phyloP scores from a whole-genome alignment of 179 eudicot species.

The Beta corolliflora region DNA sequence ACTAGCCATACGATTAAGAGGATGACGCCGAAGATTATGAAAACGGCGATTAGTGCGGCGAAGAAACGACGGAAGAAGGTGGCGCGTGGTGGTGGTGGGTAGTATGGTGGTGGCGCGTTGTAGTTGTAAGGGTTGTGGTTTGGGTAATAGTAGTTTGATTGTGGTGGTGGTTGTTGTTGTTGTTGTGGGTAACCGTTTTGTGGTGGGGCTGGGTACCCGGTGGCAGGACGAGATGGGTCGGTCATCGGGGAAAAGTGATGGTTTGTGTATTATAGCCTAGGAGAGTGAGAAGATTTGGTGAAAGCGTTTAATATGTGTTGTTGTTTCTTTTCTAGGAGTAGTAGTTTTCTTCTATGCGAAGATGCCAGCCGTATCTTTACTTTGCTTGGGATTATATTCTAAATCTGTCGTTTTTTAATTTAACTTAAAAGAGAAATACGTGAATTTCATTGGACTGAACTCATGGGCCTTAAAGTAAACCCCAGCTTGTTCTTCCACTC shows the following conservation, averaged over 20 bases:
- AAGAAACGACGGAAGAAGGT: constrained; percentile 44
- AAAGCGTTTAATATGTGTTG: too few relatives aligned
- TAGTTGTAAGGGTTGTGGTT: constrained; percentile 30
- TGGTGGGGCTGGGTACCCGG: constrained; percentile 41
- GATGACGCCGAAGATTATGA: constrained; percentile 37
- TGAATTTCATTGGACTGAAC: too few relatives aligned
- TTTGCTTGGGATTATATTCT: neutral
- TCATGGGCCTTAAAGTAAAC: too few relatives aligned
- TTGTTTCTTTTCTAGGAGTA: too few relatives aligned
- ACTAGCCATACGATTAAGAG: constrained; percentile 46
- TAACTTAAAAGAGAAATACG: too few relatives aligned
- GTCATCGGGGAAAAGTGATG: constrained; percentile 22
- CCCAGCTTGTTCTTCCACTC: too few relatives aligned
- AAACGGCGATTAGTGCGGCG: constrained; percentile 28
- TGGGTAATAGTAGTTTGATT: constrained; percentile 33
- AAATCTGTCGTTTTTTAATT: too few relatives aligned
- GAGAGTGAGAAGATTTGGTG: neutral
- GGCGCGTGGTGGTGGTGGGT: constrained; percentile 25
- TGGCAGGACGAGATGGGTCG: constrained; percentile 33
- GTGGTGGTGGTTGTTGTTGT: constrained; percentile 22
- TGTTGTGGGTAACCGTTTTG: constrained; percentile 34
- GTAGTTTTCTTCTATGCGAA: neutral
- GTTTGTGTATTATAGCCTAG: neutral
- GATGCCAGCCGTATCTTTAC: neutral
- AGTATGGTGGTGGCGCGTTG: constrained; percentile 15